These are phyloP conservation scores for Fusarium sp. DNA, from an alignment of 2,329 filamentous ascomycete genomes.

Conservation along the genomic window DNA sequence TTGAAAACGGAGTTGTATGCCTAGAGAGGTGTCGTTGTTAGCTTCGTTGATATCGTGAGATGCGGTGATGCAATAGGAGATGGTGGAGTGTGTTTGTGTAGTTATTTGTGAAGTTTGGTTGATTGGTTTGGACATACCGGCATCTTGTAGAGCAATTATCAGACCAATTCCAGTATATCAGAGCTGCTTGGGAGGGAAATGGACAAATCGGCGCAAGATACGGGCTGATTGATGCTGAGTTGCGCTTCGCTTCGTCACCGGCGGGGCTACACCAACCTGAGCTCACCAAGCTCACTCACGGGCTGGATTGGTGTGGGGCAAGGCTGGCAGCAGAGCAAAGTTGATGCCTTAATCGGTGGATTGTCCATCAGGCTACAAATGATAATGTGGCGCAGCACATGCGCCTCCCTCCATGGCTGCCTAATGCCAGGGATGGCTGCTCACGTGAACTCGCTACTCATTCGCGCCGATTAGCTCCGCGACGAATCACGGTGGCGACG, in stretches of 20 bases:
- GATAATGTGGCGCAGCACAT: constrained; percentile 31
- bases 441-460: constrained; percentile 51
- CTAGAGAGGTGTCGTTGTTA: constrained; percentile 56
- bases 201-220: constrained; percentile 34
- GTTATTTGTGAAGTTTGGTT: not conserved
- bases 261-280: constrained; percentile 41
- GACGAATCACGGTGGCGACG: constrained; percentile 35
- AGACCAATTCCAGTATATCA: constrained; percentile 36
- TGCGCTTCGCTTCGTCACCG: constrained; percentile 44
- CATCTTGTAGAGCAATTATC: constrained; percentile 52
- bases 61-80: constrained; percentile 19
- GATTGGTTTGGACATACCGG: constrained; percentile 50
- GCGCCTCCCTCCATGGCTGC: constrained; percentile 43
- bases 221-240: constrained; percentile 33
- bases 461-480: constrained; percentile 44
- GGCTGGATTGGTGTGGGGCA: constrained; percentile 44
- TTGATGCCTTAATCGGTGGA: constrained; percentile 35
- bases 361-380: constrained; percentile 24
- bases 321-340: constrained; percentile 14
- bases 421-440: constrained; percentile 30
- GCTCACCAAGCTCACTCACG: constrained; percentile 43
- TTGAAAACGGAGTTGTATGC: constrained; percentile 99
- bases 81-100: not conserved
- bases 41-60: constrained; percentile 26
- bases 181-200: constrained; percentile 14